A percentile compares a stretch with the other conserved stretches of the same genome.
Evolutionary conservation across 176 grass and related monocot species (phyloP).

Genomic region (Thalia dealbata): DNA sequence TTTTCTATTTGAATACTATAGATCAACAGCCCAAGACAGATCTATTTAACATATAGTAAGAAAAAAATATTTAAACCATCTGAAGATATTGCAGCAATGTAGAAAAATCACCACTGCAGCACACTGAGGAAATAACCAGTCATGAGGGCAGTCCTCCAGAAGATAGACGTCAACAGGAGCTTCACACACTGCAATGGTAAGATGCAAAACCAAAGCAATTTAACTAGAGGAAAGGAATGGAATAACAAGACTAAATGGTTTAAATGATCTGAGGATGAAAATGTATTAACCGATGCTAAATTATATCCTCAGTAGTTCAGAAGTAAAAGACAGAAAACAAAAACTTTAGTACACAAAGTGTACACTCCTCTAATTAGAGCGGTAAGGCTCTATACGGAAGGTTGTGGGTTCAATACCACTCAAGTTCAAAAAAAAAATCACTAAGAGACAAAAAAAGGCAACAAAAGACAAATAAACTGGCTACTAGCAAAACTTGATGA

Average conservation of each 20-base stretch:
- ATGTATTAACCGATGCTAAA: slow-evolving; percentile 1
- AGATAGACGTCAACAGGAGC: slow-evolving; percentile 76
- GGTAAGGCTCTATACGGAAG: too few species aligned
- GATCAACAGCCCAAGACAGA: not conserved
- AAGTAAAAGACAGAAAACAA: not conserved
- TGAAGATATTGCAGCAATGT: not conserved
- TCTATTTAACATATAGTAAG: not conserved
- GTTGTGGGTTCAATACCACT: too few species aligned
- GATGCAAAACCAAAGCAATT: slow-evolving; percentile 18
- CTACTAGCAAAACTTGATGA: too few species aligned
- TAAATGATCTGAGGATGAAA: slow-evolving; percentile 5
- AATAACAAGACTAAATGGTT: not conserved
- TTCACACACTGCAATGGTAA: slow-evolving; percentile 50
- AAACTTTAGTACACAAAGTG: too few species aligned
- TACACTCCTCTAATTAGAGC: too few species aligned
- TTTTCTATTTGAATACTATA: not conserved
- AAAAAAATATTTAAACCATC: not conserved
- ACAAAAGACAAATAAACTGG: too few species aligned
- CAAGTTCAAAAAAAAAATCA: too few species aligned
- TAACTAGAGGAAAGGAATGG: not conserved
- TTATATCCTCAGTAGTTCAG: too few species aligned
- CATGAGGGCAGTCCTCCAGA: slow-evolving; percentile 91
- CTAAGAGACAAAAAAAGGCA: too few species aligned
- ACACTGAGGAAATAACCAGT: slow-evolving; percentile 88
- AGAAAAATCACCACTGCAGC: slow-evolving; percentile 64